These are phyloP conservation scores for Trichophyton schoenleinii DNA, from an alignment of 2,329 filamentous ascomycete species.

Conservation along the genomic window DNA sequence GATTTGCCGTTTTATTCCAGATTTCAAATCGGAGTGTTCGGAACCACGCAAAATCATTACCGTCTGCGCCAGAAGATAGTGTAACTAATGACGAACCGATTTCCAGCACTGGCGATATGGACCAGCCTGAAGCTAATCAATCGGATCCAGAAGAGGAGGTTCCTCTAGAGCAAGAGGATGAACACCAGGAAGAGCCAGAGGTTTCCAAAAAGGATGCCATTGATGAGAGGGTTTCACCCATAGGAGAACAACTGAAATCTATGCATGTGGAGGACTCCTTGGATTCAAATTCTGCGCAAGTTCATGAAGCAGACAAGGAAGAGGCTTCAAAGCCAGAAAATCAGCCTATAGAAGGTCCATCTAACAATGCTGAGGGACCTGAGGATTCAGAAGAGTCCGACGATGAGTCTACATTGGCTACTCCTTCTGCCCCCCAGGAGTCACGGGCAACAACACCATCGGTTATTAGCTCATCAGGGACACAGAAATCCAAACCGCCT, in stretches of 20 bases:
- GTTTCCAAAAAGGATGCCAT: not conserved
- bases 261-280: not conserved
- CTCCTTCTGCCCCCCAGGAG: constrained; percentile 4
- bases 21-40: constrained; percentile 79
- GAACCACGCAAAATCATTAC: constrained; percentile 65
- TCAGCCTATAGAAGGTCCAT: no score
- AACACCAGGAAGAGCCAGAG: no score
- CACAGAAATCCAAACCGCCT: constrained; percentile 13
- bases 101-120: not conserved
- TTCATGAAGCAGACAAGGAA: no score
- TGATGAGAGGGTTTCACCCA: not conserved
- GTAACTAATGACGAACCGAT: not conserved
- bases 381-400: not conserved
- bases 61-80: not conserved
- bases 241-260: not conserved
- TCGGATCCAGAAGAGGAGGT: not conserved
- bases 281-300: not conserved
- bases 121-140: not conserved
- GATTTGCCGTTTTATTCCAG: constrained; percentile 75
- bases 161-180: not conserved
- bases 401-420: constrained; percentile 11
- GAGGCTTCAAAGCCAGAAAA: not conserved
- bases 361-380: not conserved
- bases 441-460: constrained; percentile 14
- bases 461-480: constrained; percentile 7